Percentiles rank a stretch among this genome's conserved stretches.
phyloP scores from a whole-genome alignment of 345 rosid species.

The Chamaenerion angustifolium region DNA sequence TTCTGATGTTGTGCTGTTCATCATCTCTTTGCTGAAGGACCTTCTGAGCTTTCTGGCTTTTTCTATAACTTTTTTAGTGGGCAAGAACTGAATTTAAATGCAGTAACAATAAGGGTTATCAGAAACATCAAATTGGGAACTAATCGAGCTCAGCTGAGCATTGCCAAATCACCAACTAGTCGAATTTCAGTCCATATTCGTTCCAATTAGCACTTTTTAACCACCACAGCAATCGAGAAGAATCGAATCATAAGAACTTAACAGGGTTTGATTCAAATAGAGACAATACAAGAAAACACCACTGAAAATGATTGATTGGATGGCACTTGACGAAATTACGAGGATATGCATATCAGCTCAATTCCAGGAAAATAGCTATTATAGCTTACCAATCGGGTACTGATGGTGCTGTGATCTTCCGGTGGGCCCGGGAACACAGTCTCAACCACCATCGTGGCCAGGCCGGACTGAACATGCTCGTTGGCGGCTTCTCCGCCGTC shows the following conservation, averaged over 20 bases:
- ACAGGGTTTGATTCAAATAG: too few species aligned
- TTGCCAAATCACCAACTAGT: too few species aligned
- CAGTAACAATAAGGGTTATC: not conserved
- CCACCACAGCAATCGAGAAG: too few species aligned
- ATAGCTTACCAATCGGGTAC: constrained; percentile 61
- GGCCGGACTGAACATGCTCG: constrained; percentile 48
- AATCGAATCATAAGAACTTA: too few species aligned
- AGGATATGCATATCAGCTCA: too few species aligned
- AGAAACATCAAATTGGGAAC: too few species aligned
- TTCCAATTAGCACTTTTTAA: too few species aligned
- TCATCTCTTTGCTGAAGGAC: constrained; percentile 31
- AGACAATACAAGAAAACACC: too few species aligned
- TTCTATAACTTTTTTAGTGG: constrained; percentile 62
- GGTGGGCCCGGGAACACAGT: constrained; percentile 59
- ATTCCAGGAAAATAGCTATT: not conserved
- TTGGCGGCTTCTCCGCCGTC: constrained; percentile 84
- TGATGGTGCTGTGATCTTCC: constrained; percentile 42
- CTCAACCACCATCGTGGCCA: constrained; percentile 68
- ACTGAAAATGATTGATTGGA: too few species aligned
- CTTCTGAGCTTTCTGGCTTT: constrained; percentile 42
- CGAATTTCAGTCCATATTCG: too few species aligned
- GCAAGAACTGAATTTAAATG: constrained; percentile 49
- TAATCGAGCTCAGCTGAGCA: too few species aligned
- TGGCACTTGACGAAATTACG: too few species aligned
- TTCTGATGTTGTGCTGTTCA: constrained; percentile 23